phyloP scores from a whole-genome alignment of 148 eudicot species.

The Cornus florida region DNA sequence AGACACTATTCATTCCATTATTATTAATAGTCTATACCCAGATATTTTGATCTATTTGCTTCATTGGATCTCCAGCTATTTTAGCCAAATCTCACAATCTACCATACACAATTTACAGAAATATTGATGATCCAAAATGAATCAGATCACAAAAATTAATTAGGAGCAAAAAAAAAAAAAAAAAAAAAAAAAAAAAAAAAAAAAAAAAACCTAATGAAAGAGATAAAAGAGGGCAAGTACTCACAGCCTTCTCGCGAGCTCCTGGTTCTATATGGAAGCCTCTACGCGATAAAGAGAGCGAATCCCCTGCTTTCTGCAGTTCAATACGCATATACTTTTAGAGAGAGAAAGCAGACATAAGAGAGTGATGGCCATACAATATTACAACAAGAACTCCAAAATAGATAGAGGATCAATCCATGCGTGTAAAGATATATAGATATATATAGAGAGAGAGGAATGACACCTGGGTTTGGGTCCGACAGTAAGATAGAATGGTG shows the following conservation, averaged over 20 bases:
- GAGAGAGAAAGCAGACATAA: background rate
- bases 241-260: conserved; percentile 81
- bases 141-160: background rate
- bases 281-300: conserved; percentile 40
- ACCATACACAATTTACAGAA: background rate
- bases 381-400: background rate
- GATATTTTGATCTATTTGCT: background rate
- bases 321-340: background rate
- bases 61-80: conserved; percentile 4
- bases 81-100: conserved; percentile 1
- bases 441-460: background rate
- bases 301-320: conserved; percentile 38
- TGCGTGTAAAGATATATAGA: background rate
- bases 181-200: background rate
- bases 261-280: conserved; percentile 68
- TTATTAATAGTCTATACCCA: no score
- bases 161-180: background rate
- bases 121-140: background rate
- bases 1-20: no score
- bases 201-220: background rate
- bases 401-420: background rate
- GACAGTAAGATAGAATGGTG: conserved; percentile 44
- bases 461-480: conserved; percentile 58
- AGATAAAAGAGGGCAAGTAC: conserved; percentile 19
- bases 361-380: background rate